Evolutionary conservation across 768 basidiomycete genomes (phyloP), one percentile per base, ranked within the genome.

Genomic region (Galerina sulciceps): DNA sequence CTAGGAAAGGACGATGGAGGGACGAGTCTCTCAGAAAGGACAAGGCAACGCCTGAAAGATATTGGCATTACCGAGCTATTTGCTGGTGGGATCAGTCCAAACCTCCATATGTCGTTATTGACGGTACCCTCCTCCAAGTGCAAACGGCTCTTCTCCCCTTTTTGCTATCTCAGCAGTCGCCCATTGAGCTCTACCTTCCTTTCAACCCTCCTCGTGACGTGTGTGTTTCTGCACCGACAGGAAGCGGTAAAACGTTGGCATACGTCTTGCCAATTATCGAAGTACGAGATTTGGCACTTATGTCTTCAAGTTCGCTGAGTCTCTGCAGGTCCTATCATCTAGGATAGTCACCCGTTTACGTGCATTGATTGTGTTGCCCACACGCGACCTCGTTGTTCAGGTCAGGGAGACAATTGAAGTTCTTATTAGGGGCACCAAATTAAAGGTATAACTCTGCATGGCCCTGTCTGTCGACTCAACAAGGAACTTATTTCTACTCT

Each of bases 201-300:
- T 88, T 84, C 64, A 69, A 82, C 56, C 81, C 85, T 36, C 87
- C 87, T 23, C 81, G 81, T 23, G 97, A 99, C 73, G 82, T 95
- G 11, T 96, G 95, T 64, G 91, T 96, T 11, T 97, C 94, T 8
- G 97, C 97, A 1, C 97, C 97, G 0, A 99, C 97, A 0, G 97
- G 97, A 20, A 97, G 95, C 65, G 97, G 97, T 0, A 99, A 99
- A 73, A 99, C 96, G 0, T 81, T 99, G 26, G 92, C 94, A n/a
- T 99, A 99, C 75, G 92, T 89, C 1, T 75, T 99, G 35, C 97
- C 97, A 1, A 91, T 98, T 54, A 80, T 97, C 31, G 94, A 97
- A 81, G 94, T 90, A 57, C 26, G 58, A 6, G 14, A 41, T 13
- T 55, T 37, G 34, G 13, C 31, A 23, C 37, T 17, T 22, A 10